phyloP scores from a whole-genome alignment of 371 early-diverging fungal species.

The Mortierella sp. region DNA sequence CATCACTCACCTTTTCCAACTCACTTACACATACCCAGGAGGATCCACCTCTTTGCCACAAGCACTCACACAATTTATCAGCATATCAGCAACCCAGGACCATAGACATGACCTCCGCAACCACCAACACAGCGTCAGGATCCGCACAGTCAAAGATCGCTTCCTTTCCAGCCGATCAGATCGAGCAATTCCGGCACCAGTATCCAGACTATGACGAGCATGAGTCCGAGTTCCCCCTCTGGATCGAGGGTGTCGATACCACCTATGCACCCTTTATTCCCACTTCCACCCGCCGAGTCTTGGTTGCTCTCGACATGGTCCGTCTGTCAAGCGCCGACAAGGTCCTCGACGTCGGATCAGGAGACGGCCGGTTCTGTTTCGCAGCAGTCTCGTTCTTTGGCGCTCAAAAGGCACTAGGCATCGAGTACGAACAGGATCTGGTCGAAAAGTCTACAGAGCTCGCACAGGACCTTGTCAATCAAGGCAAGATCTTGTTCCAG shows the following conservation, averaged over 20 bases:
- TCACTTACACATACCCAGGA: background rate
- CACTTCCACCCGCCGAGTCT: slow-evolving; percentile 69
- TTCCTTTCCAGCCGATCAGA: background rate
- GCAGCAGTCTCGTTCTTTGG: slow-evolving; percentile 66
- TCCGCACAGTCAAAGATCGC: background rate
- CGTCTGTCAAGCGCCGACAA: slow-evolving; percentile 58
- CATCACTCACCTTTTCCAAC: background rate
- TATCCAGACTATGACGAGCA: slow-evolving; percentile 50
- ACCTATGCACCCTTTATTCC: slow-evolving; percentile 76
- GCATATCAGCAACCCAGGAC: background rate
- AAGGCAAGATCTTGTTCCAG: slow-evolving; percentile 57
- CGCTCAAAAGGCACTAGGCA: slow-evolving; percentile 65
- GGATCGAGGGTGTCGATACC: slow-evolving; percentile 68
- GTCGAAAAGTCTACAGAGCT: slow-evolving; percentile 62
- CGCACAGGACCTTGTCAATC: slow-evolving; percentile 46
- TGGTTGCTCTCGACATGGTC: slow-evolving; percentile 67
- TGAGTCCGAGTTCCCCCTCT: slow-evolving; percentile 65
- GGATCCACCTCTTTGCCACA: background rate
- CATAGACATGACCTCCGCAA: background rate
- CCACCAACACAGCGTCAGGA: background rate
- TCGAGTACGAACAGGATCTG: slow-evolving; percentile 68
- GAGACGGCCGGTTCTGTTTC: slow-evolving; percentile 74
- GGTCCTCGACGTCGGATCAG: slow-evolving; percentile 76
- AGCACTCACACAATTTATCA: background rate
- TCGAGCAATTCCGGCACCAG: slow-evolving; percentile 20